A percentile compares a stretch with the other conserved stretches of the same genome.
phyloP scores from a whole-genome alignment of 768 basidiomycete species.

The Leccinum variicolor region DNA sequence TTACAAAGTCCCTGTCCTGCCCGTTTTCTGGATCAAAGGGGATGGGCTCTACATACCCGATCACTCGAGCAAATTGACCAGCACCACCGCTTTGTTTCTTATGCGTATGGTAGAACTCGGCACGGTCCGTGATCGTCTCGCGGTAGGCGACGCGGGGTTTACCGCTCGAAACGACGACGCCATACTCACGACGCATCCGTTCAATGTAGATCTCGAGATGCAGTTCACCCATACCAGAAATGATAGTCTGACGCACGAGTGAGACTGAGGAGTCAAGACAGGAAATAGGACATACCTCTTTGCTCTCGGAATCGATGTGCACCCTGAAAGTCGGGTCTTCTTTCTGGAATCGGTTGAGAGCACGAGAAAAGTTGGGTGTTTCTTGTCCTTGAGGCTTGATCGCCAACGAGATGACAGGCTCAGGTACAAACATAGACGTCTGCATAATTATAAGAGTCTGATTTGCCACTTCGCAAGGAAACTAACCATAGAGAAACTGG shows the following conservation, averaged over 20 bases:
- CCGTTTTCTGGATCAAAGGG: slow-evolving; percentile 69
- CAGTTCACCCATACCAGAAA: slow-evolving; percentile 99
- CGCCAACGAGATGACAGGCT: slow-evolving; percentile 95
- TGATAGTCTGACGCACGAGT: slow-evolving; percentile 72
- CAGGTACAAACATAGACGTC: slow-evolving; percentile 99
- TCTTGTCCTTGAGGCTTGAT: slow-evolving; percentile 91
- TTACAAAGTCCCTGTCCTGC: slow-evolving; percentile 82
- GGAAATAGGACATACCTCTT: slow-evolving; percentile 59
- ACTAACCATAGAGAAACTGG: slow-evolving; percentile 88
- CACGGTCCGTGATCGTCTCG: slow-evolving; percentile 83
- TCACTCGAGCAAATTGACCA: slow-evolving; percentile 93
- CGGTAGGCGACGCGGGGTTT: slow-evolving; percentile 97
- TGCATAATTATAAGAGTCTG: slow-evolving; percentile 28
- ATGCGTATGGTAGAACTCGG: slow-evolving; percentile 87
- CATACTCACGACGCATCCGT: slow-evolving; percentile 97
- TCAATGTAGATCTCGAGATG: slow-evolving; percentile 99
- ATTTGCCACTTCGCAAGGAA: background rate
- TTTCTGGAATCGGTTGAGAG: slow-evolving; percentile 95
- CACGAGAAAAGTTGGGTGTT: slow-evolving; percentile 94
- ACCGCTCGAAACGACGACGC: slow-evolving; percentile 87
- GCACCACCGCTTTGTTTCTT: slow-evolving; percentile 99
- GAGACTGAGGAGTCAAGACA: background rate
- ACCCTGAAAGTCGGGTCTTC: slow-evolving; percentile 99
- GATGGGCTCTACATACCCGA: slow-evolving; percentile 90
- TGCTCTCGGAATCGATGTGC: slow-evolving; percentile 89